Conservation (phyloP, 2,329 filamentous ascomycete species). For the Blastomyces silverae region DNA sequence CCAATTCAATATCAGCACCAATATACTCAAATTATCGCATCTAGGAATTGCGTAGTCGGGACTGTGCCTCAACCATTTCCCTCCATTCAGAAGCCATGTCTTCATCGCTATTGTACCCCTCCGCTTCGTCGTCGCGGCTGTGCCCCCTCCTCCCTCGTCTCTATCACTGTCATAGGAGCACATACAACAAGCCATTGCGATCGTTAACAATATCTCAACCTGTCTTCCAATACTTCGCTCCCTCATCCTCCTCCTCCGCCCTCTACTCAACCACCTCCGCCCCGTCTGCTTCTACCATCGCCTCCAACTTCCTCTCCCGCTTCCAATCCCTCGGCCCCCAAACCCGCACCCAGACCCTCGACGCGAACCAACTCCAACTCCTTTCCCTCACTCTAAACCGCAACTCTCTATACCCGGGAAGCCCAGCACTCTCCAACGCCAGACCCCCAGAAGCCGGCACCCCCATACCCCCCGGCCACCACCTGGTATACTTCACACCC, state of each 20-base stretch:
- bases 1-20: background rate
- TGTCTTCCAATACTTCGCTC: background rate
- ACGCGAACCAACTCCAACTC: constrained; percentile 58
- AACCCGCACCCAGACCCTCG: constrained; percentile 48
- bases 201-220: background rate
- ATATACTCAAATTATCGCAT: background rate
- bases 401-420: constrained; percentile 37
- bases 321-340: constrained; percentile 40
- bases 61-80: background rate
- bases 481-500: constrained; percentile 59
- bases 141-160: background rate
- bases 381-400: constrained; percentile 54
- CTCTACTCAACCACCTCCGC: background rate
- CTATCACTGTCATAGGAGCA: background rate
- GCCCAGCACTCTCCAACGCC: constrained; percentile 23
- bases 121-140: background rate
- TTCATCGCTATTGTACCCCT: background rate
- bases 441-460: constrained; percentile 42
- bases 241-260: background rate
- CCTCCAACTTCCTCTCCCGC: constrained; percentile 38
- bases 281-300: constrained; percentile 30
- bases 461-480: constrained; percentile 53
- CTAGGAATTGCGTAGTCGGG: background rate
- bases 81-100: background rate
- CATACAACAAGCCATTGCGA: background rate